Base-by-base conservation (phyloP, 371 early-diverging fungal genomes). In the Apophysomyces ossiformis region DNA sequence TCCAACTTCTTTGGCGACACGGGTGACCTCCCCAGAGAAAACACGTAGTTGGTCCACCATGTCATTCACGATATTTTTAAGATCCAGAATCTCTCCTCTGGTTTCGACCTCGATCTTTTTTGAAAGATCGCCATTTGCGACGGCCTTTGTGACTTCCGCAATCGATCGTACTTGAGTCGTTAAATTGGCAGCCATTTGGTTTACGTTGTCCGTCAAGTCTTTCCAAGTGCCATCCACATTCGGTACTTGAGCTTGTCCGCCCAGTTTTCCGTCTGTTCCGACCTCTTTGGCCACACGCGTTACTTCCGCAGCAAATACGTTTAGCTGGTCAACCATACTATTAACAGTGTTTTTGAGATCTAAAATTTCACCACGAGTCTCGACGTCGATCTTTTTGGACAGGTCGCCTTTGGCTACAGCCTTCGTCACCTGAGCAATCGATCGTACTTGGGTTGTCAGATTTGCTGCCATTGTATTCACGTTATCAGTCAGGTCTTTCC, bases 311-410 rank as follows among this genome's bases (percentile, higher is more conserved):
- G 85, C 81, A 68, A 87, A 87, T 0, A 81, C 71, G 44, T 70
- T 65, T 0, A 87, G 69, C 46, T 87, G 89, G 62, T 86, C 86
- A 61, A 90, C 73, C 90, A 92, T 92, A 63, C 88, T 80, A 69
- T 91, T 90, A 61, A 91, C 90, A 60, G 85, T 89, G 56, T 87
- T 85, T 68, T 91, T 90, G 35, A 91, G 82, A 32, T 75, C 73
- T 36, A 85, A 81, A 78, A 90, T 90, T 73, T 91, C 90, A 43
- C 90, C 90, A 18, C 83, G 73, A 0, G 87, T 84, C 50, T 89
- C 87, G 6, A 89, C 84, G 12, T 89, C 88, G 59, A 91, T 88
- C 68, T 85, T 85, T 35, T 84, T 82, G 2, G 83, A 83, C 21
- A 85, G 82, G 73, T 89, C 89, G 21, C 89, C 90, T 7, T 77